These are phyloP conservation scores for Mortierella sp. DNA, from an alignment of 371 early-diverging fungal species.

Conservation along the genomic window DNA sequence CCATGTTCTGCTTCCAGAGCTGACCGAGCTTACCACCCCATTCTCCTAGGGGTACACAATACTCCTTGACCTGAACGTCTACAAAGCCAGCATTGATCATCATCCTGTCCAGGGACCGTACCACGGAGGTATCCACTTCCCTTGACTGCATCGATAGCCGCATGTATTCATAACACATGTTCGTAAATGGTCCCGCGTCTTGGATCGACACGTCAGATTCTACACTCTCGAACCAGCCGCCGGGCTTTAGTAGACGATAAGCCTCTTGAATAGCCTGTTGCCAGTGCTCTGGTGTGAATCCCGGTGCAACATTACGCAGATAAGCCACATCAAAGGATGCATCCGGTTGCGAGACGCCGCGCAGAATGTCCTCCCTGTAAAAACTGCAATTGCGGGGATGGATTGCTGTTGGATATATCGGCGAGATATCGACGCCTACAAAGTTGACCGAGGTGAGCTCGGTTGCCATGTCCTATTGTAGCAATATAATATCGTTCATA, in stretches of 20 bases:
- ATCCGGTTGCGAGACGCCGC: constrained; percentile 26
- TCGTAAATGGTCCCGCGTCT: constrained; percentile 32
- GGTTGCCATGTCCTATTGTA: constrained; percentile 56
- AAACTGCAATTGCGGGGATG: constrained; percentile 53
- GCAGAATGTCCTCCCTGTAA: constrained; percentile 25
- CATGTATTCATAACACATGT: constrained; percentile 25
- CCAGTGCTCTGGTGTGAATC: constrained; percentile 57
- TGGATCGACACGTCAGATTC: constrained; percentile 44
- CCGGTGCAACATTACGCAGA: constrained; percentile 54
- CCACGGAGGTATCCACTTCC: constrained; percentile 27
- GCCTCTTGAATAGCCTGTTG: constrained; percentile 33
- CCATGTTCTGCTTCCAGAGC: constrained; percentile 45
- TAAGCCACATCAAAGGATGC: constrained; percentile 44
- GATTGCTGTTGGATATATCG: constrained; percentile 51
- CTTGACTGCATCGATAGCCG: constrained; percentile 37
- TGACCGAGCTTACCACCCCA: constrained; percentile 43
- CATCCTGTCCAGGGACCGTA: constrained; percentile 20
- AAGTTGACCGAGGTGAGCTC: constrained; percentile 37
- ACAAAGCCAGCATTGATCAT: constrained; percentile 32
- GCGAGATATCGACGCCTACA: constrained; percentile 53
- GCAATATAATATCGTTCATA: not conserved
- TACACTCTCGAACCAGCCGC: constrained; percentile 47
- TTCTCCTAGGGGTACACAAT: constrained; percentile 34
- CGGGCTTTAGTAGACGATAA: constrained; percentile 42
- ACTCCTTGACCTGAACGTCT: constrained; percentile 44